Percentiles rank a stretch among this genome's conserved stretches.
Conservation (phyloP, 768 basidiomycete species). For the Lyophyllum shimeji region DNA sequence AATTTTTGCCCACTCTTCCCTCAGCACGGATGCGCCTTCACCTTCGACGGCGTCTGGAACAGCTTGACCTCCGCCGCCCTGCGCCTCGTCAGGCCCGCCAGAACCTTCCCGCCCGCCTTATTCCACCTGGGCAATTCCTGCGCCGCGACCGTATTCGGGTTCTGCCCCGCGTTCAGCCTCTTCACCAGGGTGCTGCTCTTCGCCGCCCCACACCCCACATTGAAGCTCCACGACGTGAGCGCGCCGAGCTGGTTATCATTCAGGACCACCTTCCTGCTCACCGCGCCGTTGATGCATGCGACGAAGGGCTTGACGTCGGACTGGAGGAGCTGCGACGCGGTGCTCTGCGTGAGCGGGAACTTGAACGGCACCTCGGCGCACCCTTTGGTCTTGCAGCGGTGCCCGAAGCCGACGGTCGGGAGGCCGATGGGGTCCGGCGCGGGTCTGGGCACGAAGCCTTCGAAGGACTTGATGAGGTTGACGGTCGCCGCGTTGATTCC, state of each 20-base stretch:
- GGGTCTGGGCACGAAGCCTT: constrained; percentile 27
- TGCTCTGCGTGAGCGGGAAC: constrained; percentile 26
- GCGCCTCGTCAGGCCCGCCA: constrained; percentile 21
- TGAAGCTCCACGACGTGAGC: constrained; percentile 26
- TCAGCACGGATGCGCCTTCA: constrained; percentile 25
- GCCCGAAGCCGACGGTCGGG: constrained; percentile 30
- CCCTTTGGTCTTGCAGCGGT: constrained; percentile 22
- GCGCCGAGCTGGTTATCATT: constrained; percentile 32
- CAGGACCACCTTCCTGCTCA: constrained; percentile 22
- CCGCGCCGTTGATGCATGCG: constrained; percentile 24
- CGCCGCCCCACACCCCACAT: constrained; percentile 26
- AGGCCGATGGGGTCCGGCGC: constrained; percentile 30
- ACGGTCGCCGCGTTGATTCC: constrained; percentile 25
- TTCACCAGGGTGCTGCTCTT: constrained; percentile 26
- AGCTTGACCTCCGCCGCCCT: constrained; percentile 27
- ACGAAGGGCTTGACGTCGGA: constrained; percentile 23
- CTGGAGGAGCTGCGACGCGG: constrained; percentile 26
- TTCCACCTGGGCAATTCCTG: constrained; percentile 28
- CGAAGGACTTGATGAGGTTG: constrained; percentile 27
- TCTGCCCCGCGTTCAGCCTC: constrained; percentile 25
- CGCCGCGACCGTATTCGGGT: constrained; percentile 27
- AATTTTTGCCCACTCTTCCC: not conserved
- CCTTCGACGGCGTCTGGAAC: constrained; percentile 26
- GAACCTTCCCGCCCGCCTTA: constrained; percentile 27
- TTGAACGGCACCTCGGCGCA: constrained; percentile 22